Conservation (phyloP, 345 rosid genomes). For the Arabis alpina region DNA sequence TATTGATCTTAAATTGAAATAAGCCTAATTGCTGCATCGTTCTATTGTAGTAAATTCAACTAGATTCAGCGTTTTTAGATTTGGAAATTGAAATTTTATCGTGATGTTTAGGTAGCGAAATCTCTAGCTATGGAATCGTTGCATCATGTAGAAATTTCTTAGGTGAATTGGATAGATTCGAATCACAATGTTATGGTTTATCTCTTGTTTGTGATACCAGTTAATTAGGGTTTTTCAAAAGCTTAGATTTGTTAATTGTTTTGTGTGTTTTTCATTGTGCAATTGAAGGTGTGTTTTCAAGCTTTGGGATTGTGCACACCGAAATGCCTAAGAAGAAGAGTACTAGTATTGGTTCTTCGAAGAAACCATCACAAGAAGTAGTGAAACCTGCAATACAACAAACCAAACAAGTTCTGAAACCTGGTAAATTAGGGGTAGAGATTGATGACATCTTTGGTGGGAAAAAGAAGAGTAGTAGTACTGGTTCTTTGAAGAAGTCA, state of each 20-base stretch:
- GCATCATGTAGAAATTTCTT: not conserved
- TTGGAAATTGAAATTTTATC: not conserved
- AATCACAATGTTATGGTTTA: not conserved
- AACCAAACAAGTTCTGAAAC: conserved; percentile 33
- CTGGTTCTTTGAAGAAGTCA: conserved; percentile 35
- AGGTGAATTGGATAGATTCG: not conserved
- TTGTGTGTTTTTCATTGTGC: not conserved
- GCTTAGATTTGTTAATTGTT: not conserved
- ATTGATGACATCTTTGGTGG: conserved; percentile 56
- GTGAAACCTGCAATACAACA: conserved; percentile 20
- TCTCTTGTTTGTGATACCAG: not conserved
- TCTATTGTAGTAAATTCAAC: not conserved
- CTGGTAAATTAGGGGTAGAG: conserved; percentile 42
- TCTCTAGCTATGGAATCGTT: conserved; percentile 1
- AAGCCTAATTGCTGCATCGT: conserved; percentile 5
- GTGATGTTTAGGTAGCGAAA: not conserved
- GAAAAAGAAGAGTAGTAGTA: conserved; percentile 33
- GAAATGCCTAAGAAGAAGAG: conserved; percentile 44
- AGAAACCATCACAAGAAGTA: conserved; percentile 20
- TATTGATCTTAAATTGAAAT: not conserved
- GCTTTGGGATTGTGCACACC: conserved; percentile 1
- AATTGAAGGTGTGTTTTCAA: conserved; percentile 8
- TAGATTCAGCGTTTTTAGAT: conserved; percentile 7
- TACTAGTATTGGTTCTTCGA: conserved; percentile 23
- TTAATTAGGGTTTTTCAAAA: not conserved